Evolutionary conservation across 1,139 yeast genomes (phyloP).

Genomic region (Suhomyces wounanorum): DNA sequence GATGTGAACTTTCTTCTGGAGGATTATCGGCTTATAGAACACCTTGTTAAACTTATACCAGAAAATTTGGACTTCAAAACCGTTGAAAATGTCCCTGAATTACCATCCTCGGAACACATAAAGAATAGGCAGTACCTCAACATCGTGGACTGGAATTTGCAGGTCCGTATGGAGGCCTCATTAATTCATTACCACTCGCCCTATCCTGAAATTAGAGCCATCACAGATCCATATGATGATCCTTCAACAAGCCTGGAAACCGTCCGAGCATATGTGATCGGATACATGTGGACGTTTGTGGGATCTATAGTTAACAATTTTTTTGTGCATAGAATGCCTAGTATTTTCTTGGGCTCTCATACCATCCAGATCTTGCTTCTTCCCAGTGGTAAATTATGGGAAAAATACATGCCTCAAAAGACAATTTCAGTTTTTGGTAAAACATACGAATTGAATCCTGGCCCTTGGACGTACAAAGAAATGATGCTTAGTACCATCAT

Average conservation of each 20-base stretch:
- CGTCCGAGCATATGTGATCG: constrained; percentile 42
- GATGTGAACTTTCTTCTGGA: constrained; percentile 44
- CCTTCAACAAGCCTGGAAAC: constrained; percentile 42
- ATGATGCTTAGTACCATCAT: constrained; percentile 43
- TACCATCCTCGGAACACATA: constrained; percentile 9
- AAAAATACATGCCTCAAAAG: constrained; percentile 32
- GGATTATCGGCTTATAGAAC: constrained; percentile 38
- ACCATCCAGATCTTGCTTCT: constrained; percentile 45
- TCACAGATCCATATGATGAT: constrained; percentile 49
- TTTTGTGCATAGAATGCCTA: constrained; percentile 47
- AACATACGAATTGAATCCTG: constrained; percentile 40
- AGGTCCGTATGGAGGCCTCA: constrained; percentile 42
- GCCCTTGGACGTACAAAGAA: constrained; percentile 39
- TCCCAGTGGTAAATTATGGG: constrained; percentile 48
- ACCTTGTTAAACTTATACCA: constrained; percentile 30
- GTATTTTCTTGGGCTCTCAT: constrained; percentile 40
- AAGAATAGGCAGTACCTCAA: constrained; percentile 33
- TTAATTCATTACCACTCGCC: constrained; percentile 48
- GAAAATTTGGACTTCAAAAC: constrained; percentile 14
- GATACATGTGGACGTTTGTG: constrained; percentile 44
- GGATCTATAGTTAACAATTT: constrained; percentile 48
- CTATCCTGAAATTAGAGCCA: constrained; percentile 48
- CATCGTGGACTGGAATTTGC: constrained; percentile 39
- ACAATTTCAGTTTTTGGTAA: constrained; percentile 24
- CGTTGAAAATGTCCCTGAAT: constrained; percentile 9